Evolutionary conservation across 495 filamentous ascomycete genomes (phyloP).

Genomic region (Recurvomyces mirabilis): DNA sequence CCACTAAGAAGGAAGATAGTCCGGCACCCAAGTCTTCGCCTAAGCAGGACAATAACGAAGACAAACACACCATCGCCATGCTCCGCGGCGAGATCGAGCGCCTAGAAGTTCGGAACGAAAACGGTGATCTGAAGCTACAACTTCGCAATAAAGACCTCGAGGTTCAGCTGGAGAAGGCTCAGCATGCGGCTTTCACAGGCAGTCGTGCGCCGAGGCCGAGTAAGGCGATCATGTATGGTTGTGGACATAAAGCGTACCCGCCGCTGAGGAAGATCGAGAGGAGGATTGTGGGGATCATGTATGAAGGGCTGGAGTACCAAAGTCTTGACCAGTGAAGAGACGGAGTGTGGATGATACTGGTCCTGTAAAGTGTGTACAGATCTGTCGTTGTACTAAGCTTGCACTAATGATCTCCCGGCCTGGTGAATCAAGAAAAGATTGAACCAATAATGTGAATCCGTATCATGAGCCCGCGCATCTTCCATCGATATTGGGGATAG

Average conservation of each 20-base stretch:
- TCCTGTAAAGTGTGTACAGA: too few relatives aligned
- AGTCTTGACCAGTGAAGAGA: too few relatives aligned
- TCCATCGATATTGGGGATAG: too few relatives aligned
- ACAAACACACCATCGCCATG: background rate
- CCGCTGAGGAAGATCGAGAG: conserved; percentile 1
- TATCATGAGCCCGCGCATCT: too few relatives aligned
- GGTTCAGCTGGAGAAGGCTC: background rate
- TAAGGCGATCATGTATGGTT: background rate
- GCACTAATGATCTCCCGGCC: too few relatives aligned
- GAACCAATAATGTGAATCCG: too few relatives aligned
- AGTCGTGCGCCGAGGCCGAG: background rate
- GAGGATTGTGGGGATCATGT: conserved; percentile 3
- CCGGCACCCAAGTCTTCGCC: too few relatives aligned
- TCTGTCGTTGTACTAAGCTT: too few relatives aligned
- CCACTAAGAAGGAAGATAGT: background rate
- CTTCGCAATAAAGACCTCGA: background rate
- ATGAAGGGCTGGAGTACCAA: background rate
- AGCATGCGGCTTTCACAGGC: background rate
- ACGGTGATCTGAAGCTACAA: background rate
- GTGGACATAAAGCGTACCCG: background rate
- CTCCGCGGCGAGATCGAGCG: background rate
- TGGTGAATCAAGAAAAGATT: too few relatives aligned
- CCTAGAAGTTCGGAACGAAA: background rate
- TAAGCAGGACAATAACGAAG: background rate
- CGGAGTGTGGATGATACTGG: too few relatives aligned